Percentiles rank a stretch among this genome's conserved stretches.
phyloP scores from a whole-genome alignment of 2,329 filamentous ascomycete genomes.

The Fulvia fulva region DNA sequence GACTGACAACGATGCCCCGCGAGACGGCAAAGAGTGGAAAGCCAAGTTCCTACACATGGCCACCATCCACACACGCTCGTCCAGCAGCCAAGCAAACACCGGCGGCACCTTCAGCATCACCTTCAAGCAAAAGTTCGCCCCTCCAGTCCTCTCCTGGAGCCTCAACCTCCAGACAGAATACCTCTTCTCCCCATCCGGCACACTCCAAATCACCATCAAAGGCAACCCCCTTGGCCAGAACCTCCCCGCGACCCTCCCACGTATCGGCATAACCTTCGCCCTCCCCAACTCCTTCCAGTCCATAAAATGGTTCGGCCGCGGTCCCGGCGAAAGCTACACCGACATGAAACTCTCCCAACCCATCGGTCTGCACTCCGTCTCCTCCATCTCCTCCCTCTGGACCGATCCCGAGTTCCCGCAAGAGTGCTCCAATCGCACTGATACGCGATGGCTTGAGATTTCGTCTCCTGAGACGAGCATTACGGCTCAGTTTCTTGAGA shows the following conservation, averaged over 20 bases:
- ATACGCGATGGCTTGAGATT: conserved; percentile 53
- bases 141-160: conserved; percentile 60
- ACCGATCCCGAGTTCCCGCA: conserved; percentile 64
- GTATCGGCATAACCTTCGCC: conserved; percentile 58
- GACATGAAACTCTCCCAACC: conserved; percentile 61
- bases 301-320: conserved; percentile 60
- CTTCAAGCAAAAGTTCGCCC: conserved; percentile 37
- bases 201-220: conserved; percentile 45
- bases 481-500: conserved; percentile 32
- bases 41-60: conserved; percentile 21
- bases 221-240: conserved; percentile 38
- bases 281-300: conserved; percentile 46
- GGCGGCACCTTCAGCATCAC: conserved; percentile 13
- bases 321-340: conserved; percentile 62
- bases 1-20: conserved; percentile 61
- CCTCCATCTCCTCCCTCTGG: conserved; percentile 49
- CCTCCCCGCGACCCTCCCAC: conserved; percentile 54
- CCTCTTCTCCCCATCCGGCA: conserved; percentile 46
- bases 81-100: conserved; percentile 11
- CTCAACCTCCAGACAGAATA: conserved; percentile 46
- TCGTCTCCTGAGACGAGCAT: conserved; percentile 15
- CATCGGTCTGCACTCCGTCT: conserved; percentile 37
- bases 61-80: conserved; percentile 16
- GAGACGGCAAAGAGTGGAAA: conserved; percentile 56
- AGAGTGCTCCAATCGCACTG: conserved; percentile 62